Percentiles rank a stretch among this genome's conserved stretches.
phyloP scores from a whole-genome alignment of 2,329 filamentous ascomycete species.

The Fusarium annulatum region DNA sequence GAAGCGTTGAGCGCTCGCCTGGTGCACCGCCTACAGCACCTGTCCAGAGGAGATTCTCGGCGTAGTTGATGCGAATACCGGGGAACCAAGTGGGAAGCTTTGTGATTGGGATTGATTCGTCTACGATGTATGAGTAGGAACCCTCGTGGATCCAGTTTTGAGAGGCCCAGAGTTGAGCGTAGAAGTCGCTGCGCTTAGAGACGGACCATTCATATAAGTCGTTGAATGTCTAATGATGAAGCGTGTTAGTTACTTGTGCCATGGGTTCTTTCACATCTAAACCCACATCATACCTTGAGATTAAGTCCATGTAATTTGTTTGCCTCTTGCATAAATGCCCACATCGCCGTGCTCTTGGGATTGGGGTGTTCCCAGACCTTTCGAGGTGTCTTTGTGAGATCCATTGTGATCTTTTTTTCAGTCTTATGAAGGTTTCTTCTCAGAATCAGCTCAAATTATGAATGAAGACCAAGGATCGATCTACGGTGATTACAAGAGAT shows the following conservation, averaged over 20 bases:
- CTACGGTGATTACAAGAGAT: background rate
- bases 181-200: slow-evolving; percentile 71
- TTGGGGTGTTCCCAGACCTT: slow-evolving; percentile 77
- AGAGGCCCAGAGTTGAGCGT: slow-evolving; percentile 69
- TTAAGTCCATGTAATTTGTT: slow-evolving; percentile 68
- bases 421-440: background rate
- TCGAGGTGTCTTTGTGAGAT: slow-evolving; percentile 56
- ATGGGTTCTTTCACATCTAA: background rate
- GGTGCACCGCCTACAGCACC: slow-evolving; percentile 54
- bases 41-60: slow-evolving; percentile 81
- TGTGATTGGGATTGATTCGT: slow-evolving; percentile 77
- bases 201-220: slow-evolving; percentile 79
- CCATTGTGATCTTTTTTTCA: slow-evolving; percentile 40
- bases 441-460: background rate
- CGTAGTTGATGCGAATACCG: slow-evolving; percentile 79
- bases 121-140: slow-evolving; percentile 68
- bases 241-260: background rate
- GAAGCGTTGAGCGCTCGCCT: slow-evolving; percentile 59
- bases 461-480: background rate
- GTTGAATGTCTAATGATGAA: slow-evolving; percentile 65
- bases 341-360: slow-evolving; percentile 72
- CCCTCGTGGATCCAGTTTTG: slow-evolving; percentile 73
- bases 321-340: slow-evolving; percentile 72
- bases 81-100: slow-evolving; percentile 80
- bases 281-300: slow-evolving; percentile 62